Evolutionary conservation across 2,329 filamentous ascomycete genomes (phyloP).

Genomic region (Grosmannia penicillata): DNA sequence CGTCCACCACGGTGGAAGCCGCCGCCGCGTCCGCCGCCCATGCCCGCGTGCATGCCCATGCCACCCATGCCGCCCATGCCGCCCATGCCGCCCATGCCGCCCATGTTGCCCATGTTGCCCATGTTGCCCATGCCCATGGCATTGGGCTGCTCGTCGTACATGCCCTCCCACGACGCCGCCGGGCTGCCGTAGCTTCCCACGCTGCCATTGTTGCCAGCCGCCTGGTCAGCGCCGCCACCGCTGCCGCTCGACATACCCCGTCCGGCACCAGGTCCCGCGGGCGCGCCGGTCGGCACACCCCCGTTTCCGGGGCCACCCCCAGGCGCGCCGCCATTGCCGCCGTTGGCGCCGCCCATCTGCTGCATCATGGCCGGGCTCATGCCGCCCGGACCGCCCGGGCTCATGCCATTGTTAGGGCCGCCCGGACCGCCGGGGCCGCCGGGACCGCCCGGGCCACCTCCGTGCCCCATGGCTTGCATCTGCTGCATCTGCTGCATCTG

Average conservation of each 20-base stretch:
- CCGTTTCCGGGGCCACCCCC: background rate
- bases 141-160: conserved; percentile 89
- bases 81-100: conserved; percentile 18
- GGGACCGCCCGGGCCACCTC: conserved; percentile 13
- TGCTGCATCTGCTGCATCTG: conserved; percentile 51
- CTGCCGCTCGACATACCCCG: too few species aligned
- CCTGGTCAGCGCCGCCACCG: conserved; percentile 9
- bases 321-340: conserved; percentile 11
- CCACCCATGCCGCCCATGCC: conserved; percentile 15
- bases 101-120: conserved; percentile 18
- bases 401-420: conserved; percentile 12
- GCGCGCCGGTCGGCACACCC: conserved; percentile 4
- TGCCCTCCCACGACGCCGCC: conserved; percentile 88
- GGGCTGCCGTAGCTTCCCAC: conserved; percentile 27
- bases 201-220: conserved; percentile 19
- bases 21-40: conserved; percentile 23
- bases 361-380: conserved; percentile 42
- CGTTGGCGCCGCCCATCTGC: conserved; percentile 28
- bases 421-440: conserved; percentile 23
- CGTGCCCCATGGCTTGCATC: conserved; percentile 21
- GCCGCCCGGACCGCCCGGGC: conserved; percentile 12
- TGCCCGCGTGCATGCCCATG: conserved; percentile 18
- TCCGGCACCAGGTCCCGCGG: too few species aligned
- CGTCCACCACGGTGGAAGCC: conserved; percentile 18
- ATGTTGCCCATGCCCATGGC: conserved; percentile 21